phyloP scores from a whole-genome alignment of 1,139 yeast species.

The Saccharomyces hybrid region DNA sequence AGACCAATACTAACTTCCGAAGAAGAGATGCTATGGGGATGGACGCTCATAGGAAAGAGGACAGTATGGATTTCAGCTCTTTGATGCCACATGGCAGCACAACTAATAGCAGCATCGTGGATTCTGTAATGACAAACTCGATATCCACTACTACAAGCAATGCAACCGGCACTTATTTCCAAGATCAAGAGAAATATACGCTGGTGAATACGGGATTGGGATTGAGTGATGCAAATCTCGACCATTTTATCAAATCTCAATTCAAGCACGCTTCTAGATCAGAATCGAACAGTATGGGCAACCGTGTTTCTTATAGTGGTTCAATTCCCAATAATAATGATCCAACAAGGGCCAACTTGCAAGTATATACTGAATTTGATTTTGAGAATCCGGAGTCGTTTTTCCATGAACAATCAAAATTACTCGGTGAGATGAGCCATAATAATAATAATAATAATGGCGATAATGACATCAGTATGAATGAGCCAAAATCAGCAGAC shows the following conservation, averaged over 20 bases:
- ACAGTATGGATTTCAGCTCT: background rate
- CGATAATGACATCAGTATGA: slow-evolving; percentile 5
- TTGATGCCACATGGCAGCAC: slow-evolving; percentile 16
- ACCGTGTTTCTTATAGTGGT: background rate
- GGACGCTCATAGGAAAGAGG: slow-evolving; percentile 5
- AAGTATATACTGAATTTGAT: slow-evolving; percentile 23
- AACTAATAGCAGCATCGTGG: slow-evolving; percentile 22
- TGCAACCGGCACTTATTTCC: slow-evolving; percentile 5
- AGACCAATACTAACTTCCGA: background rate
- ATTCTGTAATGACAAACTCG: slow-evolving; percentile 21
- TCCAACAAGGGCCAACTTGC: slow-evolving; percentile 9
- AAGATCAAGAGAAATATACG: slow-evolving; percentile 10
- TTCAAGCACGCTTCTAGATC: background rate
- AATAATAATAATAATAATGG: background rate
- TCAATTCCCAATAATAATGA: background rate
- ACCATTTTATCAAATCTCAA: slow-evolving; percentile 3
- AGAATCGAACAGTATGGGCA: background rate
- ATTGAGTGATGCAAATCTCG: slow-evolving; percentile 8
- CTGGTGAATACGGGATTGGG: slow-evolving; percentile 10
- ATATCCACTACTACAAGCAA: slow-evolving; percentile 17
- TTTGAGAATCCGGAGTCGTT: slow-evolving; percentile 19
- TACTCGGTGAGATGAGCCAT: background rate
- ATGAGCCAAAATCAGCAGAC: background rate
- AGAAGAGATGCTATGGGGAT: background rate
- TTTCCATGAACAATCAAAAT: slow-evolving; percentile 11